Evolutionary conservation across 768 basidiomycete species (phyloP).

Genomic region (Mycena metata): DNA sequence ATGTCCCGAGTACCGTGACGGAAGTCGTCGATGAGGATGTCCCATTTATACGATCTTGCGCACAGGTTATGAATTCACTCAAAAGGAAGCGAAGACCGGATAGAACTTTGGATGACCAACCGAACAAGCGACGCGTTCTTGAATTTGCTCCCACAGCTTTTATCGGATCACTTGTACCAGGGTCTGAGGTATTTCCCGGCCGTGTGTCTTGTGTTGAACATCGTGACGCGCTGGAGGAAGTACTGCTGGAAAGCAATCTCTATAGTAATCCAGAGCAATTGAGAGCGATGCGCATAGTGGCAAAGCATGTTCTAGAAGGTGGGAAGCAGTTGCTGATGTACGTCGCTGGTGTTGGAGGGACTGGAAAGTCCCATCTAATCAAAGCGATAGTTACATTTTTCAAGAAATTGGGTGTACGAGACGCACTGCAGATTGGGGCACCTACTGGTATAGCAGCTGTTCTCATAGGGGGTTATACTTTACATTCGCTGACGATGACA

Average conservation of each 20-base stretch:
- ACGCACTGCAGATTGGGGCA: too few relatives aligned
- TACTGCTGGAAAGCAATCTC: background rate
- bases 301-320: constrained; percentile 19
- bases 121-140: background rate
- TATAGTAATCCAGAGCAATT: constrained; percentile 29
- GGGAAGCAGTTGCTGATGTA: constrained; percentile 44
- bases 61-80: background rate
- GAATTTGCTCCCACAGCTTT: background rate
- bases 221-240: background rate
- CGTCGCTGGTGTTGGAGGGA: constrained; percentile 47
- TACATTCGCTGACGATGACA: too few relatives aligned
- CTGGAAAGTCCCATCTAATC: constrained; percentile 48
- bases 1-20: background rate
- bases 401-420: background rate
- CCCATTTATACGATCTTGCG: background rate
- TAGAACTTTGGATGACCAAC: background rate
- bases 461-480: too few relatives aligned
- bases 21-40: background rate
- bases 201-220: background rate
- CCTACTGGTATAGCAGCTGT: too few relatives aligned
- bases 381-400: constrained; percentile 40
- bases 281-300: constrained; percentile 33
- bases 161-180: background rate
- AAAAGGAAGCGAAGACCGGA: background rate
- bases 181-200: background rate